phyloP scores from a whole-genome alignment of 345 rosid genomes.

The Eucalyptus urophylla region DNA sequence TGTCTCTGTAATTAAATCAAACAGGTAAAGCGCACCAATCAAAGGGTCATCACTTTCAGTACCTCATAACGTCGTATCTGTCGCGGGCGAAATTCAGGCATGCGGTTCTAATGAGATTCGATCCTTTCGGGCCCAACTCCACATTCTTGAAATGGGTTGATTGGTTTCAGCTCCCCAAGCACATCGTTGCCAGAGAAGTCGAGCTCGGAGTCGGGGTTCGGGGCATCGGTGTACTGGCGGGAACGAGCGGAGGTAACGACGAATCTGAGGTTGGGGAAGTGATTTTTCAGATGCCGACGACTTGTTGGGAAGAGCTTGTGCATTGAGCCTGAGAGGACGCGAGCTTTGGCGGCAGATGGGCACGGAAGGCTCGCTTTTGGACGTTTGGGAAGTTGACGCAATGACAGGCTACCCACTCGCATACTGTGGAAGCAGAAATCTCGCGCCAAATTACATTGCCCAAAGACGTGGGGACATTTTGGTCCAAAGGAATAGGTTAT shows the following conservation, averaged over 20 bases:
- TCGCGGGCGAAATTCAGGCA: slow-evolving; percentile 80
- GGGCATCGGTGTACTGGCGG: slow-evolving; percentile 10
- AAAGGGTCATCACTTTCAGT: not conserved
- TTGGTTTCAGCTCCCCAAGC: slow-evolving; percentile 5
- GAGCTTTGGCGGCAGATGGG: not conserved
- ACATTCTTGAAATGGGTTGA: not conserved
- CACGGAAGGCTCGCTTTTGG: not conserved
- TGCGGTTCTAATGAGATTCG: slow-evolving; percentile 58
- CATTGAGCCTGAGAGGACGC: not conserved
- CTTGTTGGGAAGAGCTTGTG: slow-evolving; percentile 10
- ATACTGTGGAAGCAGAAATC: not conserved
- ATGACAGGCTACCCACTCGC: not conserved
- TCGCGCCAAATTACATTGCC: not conserved
- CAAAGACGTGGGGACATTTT: too few relatives aligned
- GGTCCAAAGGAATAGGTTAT: too few relatives aligned
- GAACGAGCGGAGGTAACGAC: slow-evolving; percentile 3
- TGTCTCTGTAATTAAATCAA: not conserved
- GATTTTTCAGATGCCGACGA: not conserved
- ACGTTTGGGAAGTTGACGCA: not conserved
- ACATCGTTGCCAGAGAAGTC: not conserved
- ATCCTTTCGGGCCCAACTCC: slow-evolving; percentile 34
- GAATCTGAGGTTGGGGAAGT: not conserved
- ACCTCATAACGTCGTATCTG: slow-evolving; percentile 56
- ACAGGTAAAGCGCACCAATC: slow-evolving; percentile 7
- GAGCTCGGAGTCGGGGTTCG: not conserved